Evolutionary conservation across 495 filamentous ascomycete species (phyloP).

Genomic region (Xylaria castorea): DNA sequence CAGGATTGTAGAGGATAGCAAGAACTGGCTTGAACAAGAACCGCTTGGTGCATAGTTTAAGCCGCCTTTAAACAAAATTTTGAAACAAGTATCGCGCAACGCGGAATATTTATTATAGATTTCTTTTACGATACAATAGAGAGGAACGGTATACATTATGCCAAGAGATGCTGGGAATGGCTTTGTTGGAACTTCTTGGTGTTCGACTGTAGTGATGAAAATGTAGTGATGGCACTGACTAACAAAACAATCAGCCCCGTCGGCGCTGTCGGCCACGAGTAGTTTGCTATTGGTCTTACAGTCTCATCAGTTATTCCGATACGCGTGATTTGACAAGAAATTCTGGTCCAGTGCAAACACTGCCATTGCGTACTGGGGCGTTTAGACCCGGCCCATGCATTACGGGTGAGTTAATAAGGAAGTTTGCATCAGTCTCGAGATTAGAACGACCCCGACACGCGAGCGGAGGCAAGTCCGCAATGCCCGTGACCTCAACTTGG

Average conservation of each 20-base stretch:
- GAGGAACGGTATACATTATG: background rate
- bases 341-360: slow-evolving; percentile 13
- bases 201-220: no score
- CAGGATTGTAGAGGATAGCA: slow-evolving; percentile 19
- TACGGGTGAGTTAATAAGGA: slow-evolving; percentile 16
- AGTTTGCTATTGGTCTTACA: background rate
- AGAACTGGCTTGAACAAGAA: background rate
- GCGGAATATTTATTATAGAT: background rate
- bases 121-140: background rate
- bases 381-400: slow-evolving; percentile 2
- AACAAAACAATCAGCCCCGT: background rate
- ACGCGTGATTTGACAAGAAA: background rate
- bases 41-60: background rate
- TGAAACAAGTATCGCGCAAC: background rate
- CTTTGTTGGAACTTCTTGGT: background rate
- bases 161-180: background rate
- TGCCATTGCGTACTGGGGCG: background rate
- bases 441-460: background rate
- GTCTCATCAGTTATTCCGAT: background rate
- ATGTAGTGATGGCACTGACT: background rate
- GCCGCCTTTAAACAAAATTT: background rate
- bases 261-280: background rate
- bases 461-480: background rate
- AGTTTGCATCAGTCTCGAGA: slow-evolving; percentile 17
- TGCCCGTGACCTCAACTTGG: slow-evolving; percentile 1